Base-by-base conservation (phyloP, 1,284 basidiomycete genomes). In the Moesziomyces aphidis region DNA sequence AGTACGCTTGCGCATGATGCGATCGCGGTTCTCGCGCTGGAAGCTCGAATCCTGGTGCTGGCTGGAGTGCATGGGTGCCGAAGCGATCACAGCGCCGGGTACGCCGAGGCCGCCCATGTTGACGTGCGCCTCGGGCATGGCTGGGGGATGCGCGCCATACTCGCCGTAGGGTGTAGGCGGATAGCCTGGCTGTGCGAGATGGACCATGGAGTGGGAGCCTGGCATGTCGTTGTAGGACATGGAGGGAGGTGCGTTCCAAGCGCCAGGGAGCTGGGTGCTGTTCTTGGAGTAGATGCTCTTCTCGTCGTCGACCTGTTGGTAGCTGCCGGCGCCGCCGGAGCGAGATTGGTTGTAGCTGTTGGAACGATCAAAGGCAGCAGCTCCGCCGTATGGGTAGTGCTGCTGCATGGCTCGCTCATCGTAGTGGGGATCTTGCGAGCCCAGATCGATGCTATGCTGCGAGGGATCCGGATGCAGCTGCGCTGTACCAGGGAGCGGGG, bases 1-100 rank as follows among this genome's bases (percentile, higher is more conserved):
- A 22, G 81, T 83, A 11, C 79, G 80, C 61, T 79, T 70, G 26
- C 82, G 80, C 71, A 73, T 69, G 62, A 73, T 73, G 53, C 66
- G 66, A 2, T 73, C 71, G 59, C 71, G 71, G 23, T 73, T 62
- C 49, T 68, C 65, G 26, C 61, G 65, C 26, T 50, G 44, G 11
- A 57, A 59, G 55, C 46, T 65, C 42, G 65, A 64, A 28, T 69
- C 46, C 19, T 61, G 55, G 42, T 63, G 55, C 47, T 69, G 65
- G 36, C 58, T 44, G 44, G 15, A 49, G 51, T 51, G 61, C 62
- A 62, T 61, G 34, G 71, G 71, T 17, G 71, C 58, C 9, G 71
- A 34, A 17, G 71, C 71, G 28, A 73, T 73, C 50, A 73, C 58
- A 11, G 58, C 61, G 55, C 71, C 71, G 3, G 71, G 61, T 1